These are phyloP conservation scores for Aspergillus floridensis DNA, from an alignment of 2,329 filamentous ascomycete species.

Conservation along the genomic window DNA sequence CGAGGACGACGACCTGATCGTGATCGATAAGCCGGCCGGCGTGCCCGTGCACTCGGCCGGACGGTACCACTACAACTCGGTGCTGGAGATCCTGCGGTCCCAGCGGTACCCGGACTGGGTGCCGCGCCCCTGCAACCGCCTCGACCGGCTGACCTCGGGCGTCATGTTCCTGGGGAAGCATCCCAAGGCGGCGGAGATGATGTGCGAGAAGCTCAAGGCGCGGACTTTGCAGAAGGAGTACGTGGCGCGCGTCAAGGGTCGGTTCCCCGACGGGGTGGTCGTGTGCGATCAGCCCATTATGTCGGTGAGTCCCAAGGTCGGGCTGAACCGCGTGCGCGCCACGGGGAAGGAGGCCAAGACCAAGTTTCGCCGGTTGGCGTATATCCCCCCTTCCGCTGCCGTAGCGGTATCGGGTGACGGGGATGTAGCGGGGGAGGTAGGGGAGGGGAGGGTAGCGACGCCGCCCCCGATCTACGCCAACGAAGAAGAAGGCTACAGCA, in stretches of 20 bases:
- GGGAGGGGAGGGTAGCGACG: constrained; percentile 29
- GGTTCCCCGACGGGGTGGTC: constrained; percentile 87
- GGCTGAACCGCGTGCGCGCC: constrained; percentile 88
- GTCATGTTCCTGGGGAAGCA: constrained; percentile 98
- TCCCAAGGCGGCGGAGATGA: constrained; percentile 70
- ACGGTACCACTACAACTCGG: constrained; percentile 91
- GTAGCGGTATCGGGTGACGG: no score
- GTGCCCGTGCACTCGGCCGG: constrained; percentile 94
- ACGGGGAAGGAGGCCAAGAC: constrained; percentile 88
- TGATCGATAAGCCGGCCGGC: constrained; percentile 94
- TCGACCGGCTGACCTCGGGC: constrained; percentile 89
- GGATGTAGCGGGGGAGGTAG: constrained; percentile 13
- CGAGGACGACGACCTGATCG: constrained; percentile 89
- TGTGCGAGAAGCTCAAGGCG: constrained; percentile 72
- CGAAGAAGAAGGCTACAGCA: constrained; percentile 73
- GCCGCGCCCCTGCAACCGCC: constrained; percentile 78
- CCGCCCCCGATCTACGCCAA: constrained; percentile 38
- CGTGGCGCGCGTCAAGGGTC: constrained; percentile 81
- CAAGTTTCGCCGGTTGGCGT: constrained; percentile 88
- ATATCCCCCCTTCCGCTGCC: constrained; percentile 62
- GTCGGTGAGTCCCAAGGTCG: constrained; percentile 90
- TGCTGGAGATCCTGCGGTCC: constrained; percentile 87
- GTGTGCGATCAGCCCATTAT: constrained; percentile 93
- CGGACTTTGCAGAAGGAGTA: constrained; percentile 94
- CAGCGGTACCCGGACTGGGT: constrained; percentile 62